Conservation (phyloP, 805 yeast species). For the Saturnispora silvae region DNA sequence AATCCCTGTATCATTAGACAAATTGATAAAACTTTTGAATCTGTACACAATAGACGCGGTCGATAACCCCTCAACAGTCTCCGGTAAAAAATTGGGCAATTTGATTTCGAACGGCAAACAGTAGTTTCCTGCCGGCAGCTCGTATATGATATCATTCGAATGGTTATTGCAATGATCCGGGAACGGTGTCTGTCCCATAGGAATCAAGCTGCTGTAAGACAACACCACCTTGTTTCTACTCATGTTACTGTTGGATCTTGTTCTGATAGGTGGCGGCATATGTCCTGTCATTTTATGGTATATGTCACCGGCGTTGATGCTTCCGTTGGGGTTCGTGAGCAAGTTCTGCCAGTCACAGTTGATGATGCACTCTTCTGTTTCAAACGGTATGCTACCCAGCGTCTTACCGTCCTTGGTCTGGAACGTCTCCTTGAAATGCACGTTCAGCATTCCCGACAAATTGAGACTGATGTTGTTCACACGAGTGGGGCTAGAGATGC, state of each 20-base stretch:
- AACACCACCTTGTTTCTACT: background rate
- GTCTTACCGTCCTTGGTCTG: conserved; percentile 21
- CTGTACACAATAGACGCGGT: conserved; percentile 34
- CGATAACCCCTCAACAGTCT: conserved; percentile 40
- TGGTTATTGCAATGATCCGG: conserved; percentile 14
- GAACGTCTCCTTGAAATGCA: conserved; percentile 30
- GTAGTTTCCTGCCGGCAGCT: conserved; percentile 42
- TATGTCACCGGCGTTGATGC: conserved; percentile 16
- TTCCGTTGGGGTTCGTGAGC: conserved; percentile 30
- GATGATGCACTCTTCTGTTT: conserved; percentile 31
- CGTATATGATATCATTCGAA: conserved; percentile 18
- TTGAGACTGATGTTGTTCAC: conserved; percentile 30
- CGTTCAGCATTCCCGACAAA: conserved; percentile 33
- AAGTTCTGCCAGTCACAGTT: conserved; percentile 40
- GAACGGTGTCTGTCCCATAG: conserved; percentile 26
- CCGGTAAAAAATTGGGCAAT: conserved; percentile 38
- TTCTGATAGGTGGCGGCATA: no score
- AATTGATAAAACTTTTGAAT: conserved; percentile 22
- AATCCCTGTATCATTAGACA: background rate
- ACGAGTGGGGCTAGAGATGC: conserved; percentile 33
- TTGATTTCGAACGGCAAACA: conserved; percentile 35
- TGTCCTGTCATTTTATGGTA: background rate
- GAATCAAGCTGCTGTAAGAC: conserved; percentile 8
- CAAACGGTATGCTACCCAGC: conserved; percentile 24
- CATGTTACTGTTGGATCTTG: no score